Base-by-base conservation (phyloP, 2,329 filamentous ascomycete species). In the Basipetospora chlamydospora region DNA sequence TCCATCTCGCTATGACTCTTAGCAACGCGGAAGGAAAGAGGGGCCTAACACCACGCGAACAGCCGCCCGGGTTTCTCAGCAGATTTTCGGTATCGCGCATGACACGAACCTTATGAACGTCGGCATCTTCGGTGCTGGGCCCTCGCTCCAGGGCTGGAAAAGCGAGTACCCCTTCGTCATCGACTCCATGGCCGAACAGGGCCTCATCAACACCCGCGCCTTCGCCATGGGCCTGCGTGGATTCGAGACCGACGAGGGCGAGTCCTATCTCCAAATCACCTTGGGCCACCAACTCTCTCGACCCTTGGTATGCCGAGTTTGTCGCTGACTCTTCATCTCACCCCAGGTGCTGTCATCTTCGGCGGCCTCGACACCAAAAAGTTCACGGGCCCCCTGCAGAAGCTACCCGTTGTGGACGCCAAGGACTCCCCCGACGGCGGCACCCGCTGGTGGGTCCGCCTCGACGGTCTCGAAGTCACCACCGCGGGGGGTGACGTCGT, bases 401-500 rank as follows among this genome's bases (percentile, higher is more conserved):
- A 46, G 15, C 43, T 46, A 18, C 44, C 47, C 21, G 52, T 54
- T 29, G 46, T 55, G 13, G 32, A 38, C 2, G 51, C 51, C 1
- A 44, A 48, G 40, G 40, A 41, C 20, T 28, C 33, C 31, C 50
- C 52, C 29, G 38, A 41, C 81, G 47, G 58, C 58, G 42, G 54
- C 63, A 26, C 31, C 20, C 21, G 50, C 57, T 20, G 66, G 67
- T 28, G 49, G 55, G 15, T 78, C 65, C 47, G 60, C 63, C 37
- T 72, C 82, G 48, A 80, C 87, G 48, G 60, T 77, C 39, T 69
- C 87, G 50, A 79, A 78, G 13, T 55, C 87, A 40, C 83, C 77
- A 1, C 61, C 59, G 1, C 43, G 87, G n/a, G 46, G 53, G 22
- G 53, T 70, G 21, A 64, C 60, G 10, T 51, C 51, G 28, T 49